Evolutionary conservation across 768 basidiomycete genomes (phyloP), one percentile per base, ranked within the genome.

Genomic region (Russula lepida): DNA sequence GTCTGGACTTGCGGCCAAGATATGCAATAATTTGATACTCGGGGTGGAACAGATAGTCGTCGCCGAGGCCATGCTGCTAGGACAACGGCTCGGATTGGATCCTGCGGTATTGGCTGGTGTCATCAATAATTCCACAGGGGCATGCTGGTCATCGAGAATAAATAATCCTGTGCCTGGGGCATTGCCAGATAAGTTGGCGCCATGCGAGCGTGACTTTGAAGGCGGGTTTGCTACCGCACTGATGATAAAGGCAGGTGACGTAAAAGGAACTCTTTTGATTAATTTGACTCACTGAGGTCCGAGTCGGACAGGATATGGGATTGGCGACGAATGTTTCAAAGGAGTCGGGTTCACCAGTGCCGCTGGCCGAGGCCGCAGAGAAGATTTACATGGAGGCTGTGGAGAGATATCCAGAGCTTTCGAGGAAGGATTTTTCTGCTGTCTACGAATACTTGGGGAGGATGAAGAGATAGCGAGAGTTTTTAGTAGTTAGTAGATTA

Each of bases 51-150:
- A 93, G 72, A 83, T 92, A 56, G 89, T 85, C 17, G 82, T 90
- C 1, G 87, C 81, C n/a, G 93, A 95, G 72, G 92, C 88, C 4
- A 95, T 95, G 92, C 73, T 94, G 5, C 78, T 95, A 11, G 93
- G 93, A 4, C 80, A 84, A 71, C 84, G 81, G 59, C 74, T 95
- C n/a, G 93, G 92, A 3, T 74, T 95, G 58, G 80, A 91, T 49
- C 82, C 92, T 19, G 77, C 78, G 9, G 76, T 93, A 32, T 79
- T 95, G 23, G 88, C 92, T 3, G 79, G 83, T 6, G 90, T 95
- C 4, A 84, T 95, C 64, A 93, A 94, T 70, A 92, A 80, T 69
- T 88, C 86, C 63, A 91, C 89, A 3, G 92, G 90, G 4, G 77
- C 79, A 19, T 93, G 90, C 69, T 92, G 91, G 90, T 79, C 90